Conservation (phyloP, 129 eudicot species). For the Scalesia atractyloides region DNA sequence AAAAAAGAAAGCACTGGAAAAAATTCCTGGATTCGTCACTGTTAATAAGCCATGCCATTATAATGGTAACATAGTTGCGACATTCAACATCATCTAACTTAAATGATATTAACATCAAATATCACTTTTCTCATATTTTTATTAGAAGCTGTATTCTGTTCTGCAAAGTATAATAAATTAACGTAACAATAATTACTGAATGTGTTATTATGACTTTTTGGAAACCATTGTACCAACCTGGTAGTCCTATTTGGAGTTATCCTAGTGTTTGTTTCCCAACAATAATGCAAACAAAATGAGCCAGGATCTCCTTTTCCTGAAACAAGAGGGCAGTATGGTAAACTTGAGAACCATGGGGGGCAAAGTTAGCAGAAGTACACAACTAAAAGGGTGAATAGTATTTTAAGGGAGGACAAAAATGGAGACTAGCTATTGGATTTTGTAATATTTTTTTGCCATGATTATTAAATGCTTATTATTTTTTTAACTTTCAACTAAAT, state of each 20-base stretch:
- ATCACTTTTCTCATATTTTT: neutral
- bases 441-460: neutral
- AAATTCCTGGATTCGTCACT: no score
- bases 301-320: constrained; percentile 2
- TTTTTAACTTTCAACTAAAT: no score
- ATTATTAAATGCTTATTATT: no score
- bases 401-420: neutral
- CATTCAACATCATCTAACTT: neutral
- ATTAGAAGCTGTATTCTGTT: neutral
- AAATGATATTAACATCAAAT: neutral
- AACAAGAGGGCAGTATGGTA: constrained; percentile 19
- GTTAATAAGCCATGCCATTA: no score
- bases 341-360: constrained; percentile 3
- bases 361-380: neutral
- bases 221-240: constrained; percentile 30
- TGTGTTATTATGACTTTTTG: constrained; percentile 11
- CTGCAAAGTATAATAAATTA: neutral
- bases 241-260: constrained; percentile 34
- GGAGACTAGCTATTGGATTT: neutral
- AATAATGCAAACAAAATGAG: constrained; percentile 36
- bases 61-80: neutral
- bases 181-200: neutral
- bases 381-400: constrained; percentile 3
- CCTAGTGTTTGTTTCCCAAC: constrained; percentile 36
- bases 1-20: no score